phyloP scores from a whole-genome alignment of 1,284 basidiomycete genomes.

The Puccinia polysora region DNA sequence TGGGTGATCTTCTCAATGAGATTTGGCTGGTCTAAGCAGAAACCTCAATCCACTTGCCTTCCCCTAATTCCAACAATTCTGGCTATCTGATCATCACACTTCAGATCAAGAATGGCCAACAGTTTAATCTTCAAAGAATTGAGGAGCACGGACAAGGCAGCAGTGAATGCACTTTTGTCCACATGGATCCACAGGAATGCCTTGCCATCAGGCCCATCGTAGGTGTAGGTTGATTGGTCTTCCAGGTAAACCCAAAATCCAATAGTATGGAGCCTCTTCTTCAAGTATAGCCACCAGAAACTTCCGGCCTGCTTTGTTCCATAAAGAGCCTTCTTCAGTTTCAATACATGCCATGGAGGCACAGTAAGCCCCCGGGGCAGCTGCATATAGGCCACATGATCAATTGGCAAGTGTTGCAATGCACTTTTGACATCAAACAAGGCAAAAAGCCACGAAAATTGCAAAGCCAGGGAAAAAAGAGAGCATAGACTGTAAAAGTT shows the following conservation, averaged over 20 bases:
- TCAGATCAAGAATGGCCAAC: not conserved
- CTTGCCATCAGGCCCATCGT: not conserved
- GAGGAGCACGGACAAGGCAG: not conserved
- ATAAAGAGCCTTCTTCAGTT: constrained; percentile 14
- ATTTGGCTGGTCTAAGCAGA: not conserved
- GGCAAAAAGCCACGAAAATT: not conserved
- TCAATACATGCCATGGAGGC: not conserved
- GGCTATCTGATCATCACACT: not conserved
- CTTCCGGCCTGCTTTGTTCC: constrained; percentile 15
- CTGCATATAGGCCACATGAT: not conserved
- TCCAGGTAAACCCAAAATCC: not conserved
- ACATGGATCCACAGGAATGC: constrained; percentile 22
- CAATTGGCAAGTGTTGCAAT: not conserved
- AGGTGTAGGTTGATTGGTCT: constrained; percentile 9
- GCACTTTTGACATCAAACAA: constrained; percentile 5
- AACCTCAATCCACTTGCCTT: not conserved
- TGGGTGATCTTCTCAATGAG: constrained; percentile 1
- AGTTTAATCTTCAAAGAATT: not conserved
- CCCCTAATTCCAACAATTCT: constrained; percentile 1
- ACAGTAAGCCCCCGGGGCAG: not conserved
- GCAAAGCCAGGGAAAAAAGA: not conserved
- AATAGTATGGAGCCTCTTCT: not conserved
- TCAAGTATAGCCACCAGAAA: constrained; percentile 26
- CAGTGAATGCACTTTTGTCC: constrained; percentile 1
- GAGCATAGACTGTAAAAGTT: not conserved